A percentile compares a stretch with the other conserved stretches of the same genome.
These are phyloP conservation scores for Durusdinium trenchii DNA, from an alignment of 73 alveolate genomes.

Conservation along the genomic window DNA sequence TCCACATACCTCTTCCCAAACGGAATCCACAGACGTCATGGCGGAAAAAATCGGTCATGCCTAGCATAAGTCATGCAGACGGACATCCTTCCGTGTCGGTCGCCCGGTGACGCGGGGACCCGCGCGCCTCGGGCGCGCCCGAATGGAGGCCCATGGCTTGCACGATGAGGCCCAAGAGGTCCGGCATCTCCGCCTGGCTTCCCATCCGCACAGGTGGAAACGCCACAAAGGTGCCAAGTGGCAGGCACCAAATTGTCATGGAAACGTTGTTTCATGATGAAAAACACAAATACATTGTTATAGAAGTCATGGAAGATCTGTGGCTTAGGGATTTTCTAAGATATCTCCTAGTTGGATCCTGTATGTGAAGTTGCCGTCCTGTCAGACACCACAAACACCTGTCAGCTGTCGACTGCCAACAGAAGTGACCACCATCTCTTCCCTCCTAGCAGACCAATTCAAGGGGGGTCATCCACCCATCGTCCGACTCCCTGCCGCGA, in stretches of 20 bases:
- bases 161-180: conserved; percentile 32
- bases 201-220: background rate
- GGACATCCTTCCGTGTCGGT: too few species aligned
- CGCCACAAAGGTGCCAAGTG: background rate
- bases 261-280: background rate
- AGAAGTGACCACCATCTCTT: background rate
- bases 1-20: too few species aligned
- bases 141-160: conserved; percentile 59
- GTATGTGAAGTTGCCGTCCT: too few species aligned
- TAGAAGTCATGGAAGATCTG: background rate
- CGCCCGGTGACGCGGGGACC: too few species aligned
- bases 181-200: conserved; percentile 89
- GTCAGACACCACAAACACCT: background rate
- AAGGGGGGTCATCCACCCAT: background rate
- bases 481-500: background rate
- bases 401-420: background rate
- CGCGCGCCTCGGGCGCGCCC: conserved; percentile 65
- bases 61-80: too few species aligned
- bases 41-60: too few species aligned
- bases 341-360: too few species aligned
- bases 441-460: background rate
- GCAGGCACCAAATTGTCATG: background rate
- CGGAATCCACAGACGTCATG: too few species aligned
- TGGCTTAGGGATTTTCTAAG: too few species aligned
- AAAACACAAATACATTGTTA: background rate